Evolutionary conservation across 192 early-diverging fungal genomes (phyloP), one percentile per base, ranked within the genome.

Genomic region (Umbelopsis sp.): DNA sequence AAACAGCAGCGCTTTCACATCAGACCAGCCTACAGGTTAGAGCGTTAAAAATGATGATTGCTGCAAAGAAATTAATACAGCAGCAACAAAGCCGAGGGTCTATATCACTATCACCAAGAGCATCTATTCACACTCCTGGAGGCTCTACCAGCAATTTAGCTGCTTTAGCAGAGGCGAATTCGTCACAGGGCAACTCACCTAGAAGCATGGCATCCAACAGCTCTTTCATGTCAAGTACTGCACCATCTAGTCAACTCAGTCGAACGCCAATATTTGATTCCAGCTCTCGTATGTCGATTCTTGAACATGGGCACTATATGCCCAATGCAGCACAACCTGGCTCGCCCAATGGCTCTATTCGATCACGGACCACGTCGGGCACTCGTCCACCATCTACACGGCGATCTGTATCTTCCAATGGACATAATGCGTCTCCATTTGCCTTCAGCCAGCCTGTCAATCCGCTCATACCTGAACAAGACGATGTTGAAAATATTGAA

Each of bases 11-110:
- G 10, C 82, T 87, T 0, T 90, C 89, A 2, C 84, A 89, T 27
- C 88, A 91, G 73, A 86, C 81, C 41, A 85, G 90, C 7, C 77
- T 91, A 68, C 90, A 91, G 61, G 81, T 86, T 58, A 77, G 85
- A 21, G 81, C 85, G 1, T 74, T 86, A 2, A 84, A 84, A 65
- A 82, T 84, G 68, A 86, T 86, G 85, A 80, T 86, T 66, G 80
- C 80, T 0, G 82, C 85, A 25, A 86, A 84, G 64, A 86, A 86
- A 70, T 82, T 86, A 77, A 73, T 86, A 13, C 85, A 85, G 44
- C 84, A 85, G 53, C 84, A 85, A 52, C 84, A 85, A n/a, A 27
- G 30, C 5, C 25, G 55, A 61, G 18, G 27, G 27, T 61, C 55
- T 27, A 18, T 61, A 11, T 16, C 25, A 16, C 13, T 61, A 8